A percentile compares a stretch with the other conserved stretches of the same genome.
Evolutionary conservation across 495 filamentous ascomycete genomes (phyloP).

Genomic region (Podospora appendiculata): DNA sequence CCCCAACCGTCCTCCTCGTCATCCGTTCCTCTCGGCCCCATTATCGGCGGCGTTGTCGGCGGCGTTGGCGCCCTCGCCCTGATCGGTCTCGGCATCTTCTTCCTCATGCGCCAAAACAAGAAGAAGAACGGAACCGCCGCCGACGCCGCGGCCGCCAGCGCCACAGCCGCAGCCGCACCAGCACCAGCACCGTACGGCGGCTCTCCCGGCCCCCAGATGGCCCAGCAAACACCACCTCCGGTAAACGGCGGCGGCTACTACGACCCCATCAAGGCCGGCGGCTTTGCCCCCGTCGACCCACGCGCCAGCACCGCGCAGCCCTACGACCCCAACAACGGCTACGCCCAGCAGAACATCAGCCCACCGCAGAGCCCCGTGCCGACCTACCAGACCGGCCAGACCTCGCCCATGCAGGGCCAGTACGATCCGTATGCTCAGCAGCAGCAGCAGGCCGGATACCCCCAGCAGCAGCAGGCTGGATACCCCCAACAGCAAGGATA

Average conservation of each 20-base stretch:
- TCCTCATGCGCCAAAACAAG: constrained; percentile 31
- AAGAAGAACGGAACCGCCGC: constrained; percentile 15
- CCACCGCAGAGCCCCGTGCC: constrained; percentile 3
- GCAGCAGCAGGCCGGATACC: not conserved
- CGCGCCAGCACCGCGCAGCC: constrained; percentile 12
- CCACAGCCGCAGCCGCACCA: not conserved
- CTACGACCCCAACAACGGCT: not conserved
- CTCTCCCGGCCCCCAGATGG: constrained; percentile 4
- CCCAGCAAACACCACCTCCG: constrained; percentile 4
- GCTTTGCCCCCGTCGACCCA: constrained; percentile 5
- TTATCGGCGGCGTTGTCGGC: constrained; percentile 43
- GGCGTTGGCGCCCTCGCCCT: constrained; percentile 33
- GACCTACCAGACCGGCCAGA: not conserved
- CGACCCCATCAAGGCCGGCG: not conserved
- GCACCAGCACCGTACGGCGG: not conserved
- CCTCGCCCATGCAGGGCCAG: not conserved
- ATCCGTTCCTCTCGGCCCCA: constrained; percentile 17
- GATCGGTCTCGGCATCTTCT: constrained; percentile 30
- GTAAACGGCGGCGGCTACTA: not conserved
- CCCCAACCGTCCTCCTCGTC: not conserved
- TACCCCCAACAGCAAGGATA: not conserved
- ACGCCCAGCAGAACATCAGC: not conserved
- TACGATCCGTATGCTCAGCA: not conserved
- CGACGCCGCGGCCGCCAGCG: not conserved
- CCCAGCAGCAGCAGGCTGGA: not conserved